A percentile compares a stretch with the other conserved stretches of the same genome.
These are phyloP conservation scores for Spathaspora jeffriesii DNA, from an alignment of 1,139 yeast species.

Conservation along the genomic window DNA sequence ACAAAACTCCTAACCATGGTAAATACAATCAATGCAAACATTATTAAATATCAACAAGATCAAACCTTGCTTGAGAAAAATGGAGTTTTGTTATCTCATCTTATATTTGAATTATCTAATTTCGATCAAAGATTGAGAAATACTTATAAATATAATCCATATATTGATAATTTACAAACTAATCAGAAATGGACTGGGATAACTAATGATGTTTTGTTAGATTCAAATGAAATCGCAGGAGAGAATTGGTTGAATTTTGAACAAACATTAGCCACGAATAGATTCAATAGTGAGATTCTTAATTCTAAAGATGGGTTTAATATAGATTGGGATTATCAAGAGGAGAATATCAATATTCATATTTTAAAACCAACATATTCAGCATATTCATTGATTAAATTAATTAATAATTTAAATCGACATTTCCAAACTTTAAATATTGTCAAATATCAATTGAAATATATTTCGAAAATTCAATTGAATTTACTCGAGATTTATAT, in stretches of 20 bases:
- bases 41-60: slow-evolving; percentile 18
- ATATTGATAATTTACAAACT: slow-evolving; percentile 28
- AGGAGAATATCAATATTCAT: slow-evolving; percentile 20
- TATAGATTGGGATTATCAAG: slow-evolving; percentile 64
- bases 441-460: slow-evolving; percentile 65
- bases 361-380: slow-evolving; percentile 65
- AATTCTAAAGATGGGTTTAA: slow-evolving; percentile 53
- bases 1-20: slow-evolving; percentile 40
- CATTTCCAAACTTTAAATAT: slow-evolving; percentile 60
- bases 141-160: slow-evolving; percentile 58
- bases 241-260: slow-evolving; percentile 69
- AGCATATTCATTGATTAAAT: slow-evolving; percentile 58
- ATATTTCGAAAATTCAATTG: slow-evolving; percentile 71
- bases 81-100: slow-evolving; percentile 58
- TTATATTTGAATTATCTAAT: slow-evolving; percentile 57
- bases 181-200: slow-evolving; percentile 58
- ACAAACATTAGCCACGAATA: slow-evolving; percentile 50
- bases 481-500: slow-evolving; percentile 61
- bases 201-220: slow-evolving; percentile 52
- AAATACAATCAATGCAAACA: slow-evolving; percentile 26
- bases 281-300: slow-evolving; percentile 60
- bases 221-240: slow-evolving; percentile 29
- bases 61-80: slow-evolving; percentile 32
- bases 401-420: slow-evolving; percentile 67
- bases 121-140: slow-evolving; percentile 60